A percentile compares a stretch with the other conserved stretches of the same genome.
These are phyloP conservation scores for Massariosphaeria phaeospora DNA, from an alignment of 495 filamentous ascomycete genomes.

Conservation along the genomic window DNA sequence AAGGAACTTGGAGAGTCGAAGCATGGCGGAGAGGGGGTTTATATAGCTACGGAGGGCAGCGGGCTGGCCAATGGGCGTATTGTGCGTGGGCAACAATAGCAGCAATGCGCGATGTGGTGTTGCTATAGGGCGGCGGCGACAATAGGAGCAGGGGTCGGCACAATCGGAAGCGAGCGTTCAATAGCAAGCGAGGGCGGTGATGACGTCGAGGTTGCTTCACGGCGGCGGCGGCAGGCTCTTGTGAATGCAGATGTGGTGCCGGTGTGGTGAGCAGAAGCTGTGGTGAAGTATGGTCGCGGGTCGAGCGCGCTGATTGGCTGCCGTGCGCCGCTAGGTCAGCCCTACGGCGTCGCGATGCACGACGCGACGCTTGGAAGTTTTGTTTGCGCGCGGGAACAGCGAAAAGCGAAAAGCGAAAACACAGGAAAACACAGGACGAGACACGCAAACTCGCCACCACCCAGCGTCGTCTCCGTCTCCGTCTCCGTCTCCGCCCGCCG, in stretches of 20 bases:
- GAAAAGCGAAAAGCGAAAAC: not conserved
- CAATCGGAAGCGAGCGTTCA: not conserved
- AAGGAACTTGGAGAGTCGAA: not conserved
- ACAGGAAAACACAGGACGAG: not conserved
- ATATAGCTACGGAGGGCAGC: not conserved
- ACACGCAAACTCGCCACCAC: not conserved
- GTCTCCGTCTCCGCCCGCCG: too few relatives aligned
- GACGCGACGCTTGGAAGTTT: slow-evolving; percentile 18
- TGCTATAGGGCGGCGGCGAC: too few relatives aligned
- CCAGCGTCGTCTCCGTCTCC: not conserved
- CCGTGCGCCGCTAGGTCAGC: not conserved
- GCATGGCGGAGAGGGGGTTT: not conserved
- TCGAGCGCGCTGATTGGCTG: slow-evolving; percentile 1
- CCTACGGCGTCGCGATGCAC: not conserved
- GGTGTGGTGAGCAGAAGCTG: not conserved
- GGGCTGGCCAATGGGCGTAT: not conserved
- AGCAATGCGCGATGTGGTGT: too few relatives aligned
- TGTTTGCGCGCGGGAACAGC: too few relatives aligned
- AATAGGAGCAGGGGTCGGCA: too few relatives aligned
- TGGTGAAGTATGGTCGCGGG: not conserved
- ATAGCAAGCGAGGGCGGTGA: not conserved
- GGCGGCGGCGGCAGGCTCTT: not conserved
- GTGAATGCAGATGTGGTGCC: not conserved
- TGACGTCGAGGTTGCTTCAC: too few relatives aligned
- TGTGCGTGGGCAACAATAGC: too few relatives aligned